Base-by-base conservation (phyloP, 495 filamentous ascomycete genomes). In the Tuber umbilicatum region DNA sequence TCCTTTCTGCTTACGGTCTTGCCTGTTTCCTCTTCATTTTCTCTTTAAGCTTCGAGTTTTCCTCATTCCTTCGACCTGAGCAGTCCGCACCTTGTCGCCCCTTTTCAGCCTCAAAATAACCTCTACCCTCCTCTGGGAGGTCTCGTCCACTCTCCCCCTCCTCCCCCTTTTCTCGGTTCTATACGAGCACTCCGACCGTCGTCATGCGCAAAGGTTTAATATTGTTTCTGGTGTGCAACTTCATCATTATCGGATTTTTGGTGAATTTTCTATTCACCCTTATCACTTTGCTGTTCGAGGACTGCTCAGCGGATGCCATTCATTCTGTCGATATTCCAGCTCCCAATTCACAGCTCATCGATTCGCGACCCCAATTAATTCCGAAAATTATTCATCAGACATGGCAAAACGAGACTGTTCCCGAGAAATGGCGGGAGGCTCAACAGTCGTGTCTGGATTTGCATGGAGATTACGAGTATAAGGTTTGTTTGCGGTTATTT, bases 301-400 rank as follows among this genome's bases (percentile, higher is more conserved):
- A 91, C 86, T 89, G 88, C 50, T 84, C 88, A 5, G 85, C 86
- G 67, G 89, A 90, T 81, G 89, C 90, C 19, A 91, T 92, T 70
- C 87, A 87, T 80, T 85, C 85, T 27, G 84, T 89, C 16, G 90
- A 91, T 71, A 86, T 91, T 68, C 90, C 89, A 1, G 87, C 89
- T 31, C 90, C 89, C 1, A 89, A 89, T 75, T 90, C 89, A 0
- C 87, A 86, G 39, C 73, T 89, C 71, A 83, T 83, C 70, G 87
- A 88, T 77, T 83, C 85, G 70, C 86, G 87, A 47, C 87, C 88
- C 16, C 88, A 90, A 77, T 84, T 92, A 71, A 94, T 96, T 71
- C 93, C 93, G 47, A 94, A 94, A 85, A 94, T 96, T 75, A 92
- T 97, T 73, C 93, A 97, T 82, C 93, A 97, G 82, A 93, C 94